Evolutionary conservation across 2,329 filamentous ascomycete genomes (phyloP).

Genomic region (Plenodomus tracheiphilus): DNA sequence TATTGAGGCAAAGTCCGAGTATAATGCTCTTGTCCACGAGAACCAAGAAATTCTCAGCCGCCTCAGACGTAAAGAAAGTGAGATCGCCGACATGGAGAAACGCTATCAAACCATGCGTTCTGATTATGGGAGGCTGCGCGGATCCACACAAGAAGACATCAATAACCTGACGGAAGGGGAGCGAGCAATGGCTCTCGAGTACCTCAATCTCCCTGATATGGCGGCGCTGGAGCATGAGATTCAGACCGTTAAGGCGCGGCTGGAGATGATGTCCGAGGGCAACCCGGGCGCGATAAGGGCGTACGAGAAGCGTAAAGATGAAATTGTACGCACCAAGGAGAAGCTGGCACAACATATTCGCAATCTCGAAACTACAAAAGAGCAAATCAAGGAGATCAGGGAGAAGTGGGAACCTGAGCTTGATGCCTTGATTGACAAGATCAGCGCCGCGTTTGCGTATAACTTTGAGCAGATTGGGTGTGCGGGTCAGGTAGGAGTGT

Average conservation of each 20-base stretch:
- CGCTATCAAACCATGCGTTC: slow-evolving; percentile 9
- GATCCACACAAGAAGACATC: slow-evolving; percentile 18
- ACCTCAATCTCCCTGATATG: slow-evolving; percentile 20
- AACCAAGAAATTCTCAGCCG: slow-evolving; percentile 51
- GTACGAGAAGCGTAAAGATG: slow-evolving; percentile 57
- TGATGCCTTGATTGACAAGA: slow-evolving; percentile 74
- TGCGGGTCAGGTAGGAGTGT: slow-evolving; percentile 83
- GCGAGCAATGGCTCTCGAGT: slow-evolving; percentile 20
- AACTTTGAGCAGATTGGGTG: slow-evolving; percentile 95
- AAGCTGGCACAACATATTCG: slow-evolving; percentile 61
- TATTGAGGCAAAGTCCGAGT: slow-evolving; percentile 83
- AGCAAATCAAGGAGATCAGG: slow-evolving; percentile 67
- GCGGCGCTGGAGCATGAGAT: slow-evolving; percentile 75
- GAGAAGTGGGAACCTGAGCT: slow-evolving; percentile 80
- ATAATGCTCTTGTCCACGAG: slow-evolving; percentile 67
- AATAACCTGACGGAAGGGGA: slow-evolving; percentile 32
- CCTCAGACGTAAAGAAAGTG: slow-evolving; percentile 32
- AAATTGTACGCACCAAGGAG: slow-evolving; percentile 68
- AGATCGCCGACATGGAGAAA: slow-evolving; percentile 21
- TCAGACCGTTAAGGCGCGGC: slow-evolving; percentile 69
- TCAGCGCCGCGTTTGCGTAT: slow-evolving; percentile 87
- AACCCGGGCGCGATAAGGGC: slow-evolving; percentile 76
- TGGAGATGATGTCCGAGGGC: slow-evolving; percentile 79
- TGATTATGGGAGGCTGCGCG: slow-evolving; percentile 18
- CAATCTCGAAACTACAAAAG: slow-evolving; percentile 59